Base-by-base conservation (phyloP, 2,329 filamentous ascomycete genomes). In the Colletotrichum sp. region DNA sequence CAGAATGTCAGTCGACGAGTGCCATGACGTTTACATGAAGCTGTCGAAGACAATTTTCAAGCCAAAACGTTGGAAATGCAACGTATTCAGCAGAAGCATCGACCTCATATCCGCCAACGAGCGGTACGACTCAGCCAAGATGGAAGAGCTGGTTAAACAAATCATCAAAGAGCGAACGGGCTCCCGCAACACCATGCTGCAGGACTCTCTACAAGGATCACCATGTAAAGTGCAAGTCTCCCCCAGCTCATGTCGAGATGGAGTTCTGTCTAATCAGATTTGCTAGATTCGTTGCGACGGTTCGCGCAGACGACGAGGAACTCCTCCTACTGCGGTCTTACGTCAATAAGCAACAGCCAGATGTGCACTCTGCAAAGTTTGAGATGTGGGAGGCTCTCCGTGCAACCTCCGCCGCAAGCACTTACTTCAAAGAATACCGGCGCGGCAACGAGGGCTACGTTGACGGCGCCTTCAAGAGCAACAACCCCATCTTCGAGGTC, bases 401-500 rank as follows among this genome's bases (percentile, higher is more conserved):
- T 3, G 84, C 85, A 2, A 83, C 83, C 6, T 84, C 85, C 8
- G 83, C 85, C 7, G 82, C 82, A 1, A 78, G 81, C 3, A 72
- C 80, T 2, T 83, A 84, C 65, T 85, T 85, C 80, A 81, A 84
- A 26, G 57, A 75, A 8, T 83, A 86, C 16, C 82, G 81, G 1
- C 78, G 72, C 1, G 79, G 78, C 7, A 76, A 77, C n/a, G 72
- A 52, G 2, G 76, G 78, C 0, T 87, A 84, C 62, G 79, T 85
- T 6, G 86, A 87, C 74, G 85, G 85, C 7, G 83, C 79, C 1
- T 66, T 82, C 32, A 80, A 81, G 5, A 80, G 79, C 4, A 87
- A 87, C 76, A 87, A 87, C 72, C 86, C 85, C 12, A 81, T 86
- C 30, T 76, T 80, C 6, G 79, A 86, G 63, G 79, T 87, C 4